Evolutionary conservation across 768 basidiomycete species (phyloP).

Genomic region (Grammothele lineata): DNA sequence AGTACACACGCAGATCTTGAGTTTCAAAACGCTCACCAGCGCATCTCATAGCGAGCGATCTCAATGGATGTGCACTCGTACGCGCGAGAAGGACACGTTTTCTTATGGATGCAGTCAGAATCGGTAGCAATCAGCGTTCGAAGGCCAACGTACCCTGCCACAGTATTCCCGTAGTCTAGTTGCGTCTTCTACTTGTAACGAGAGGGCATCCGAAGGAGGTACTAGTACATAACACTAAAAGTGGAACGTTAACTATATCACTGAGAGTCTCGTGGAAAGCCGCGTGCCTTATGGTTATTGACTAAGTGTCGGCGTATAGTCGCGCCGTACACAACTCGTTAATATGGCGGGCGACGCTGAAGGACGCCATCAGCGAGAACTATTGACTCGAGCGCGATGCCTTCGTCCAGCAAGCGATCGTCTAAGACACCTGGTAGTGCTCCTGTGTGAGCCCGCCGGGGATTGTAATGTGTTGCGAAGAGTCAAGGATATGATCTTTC

Average conservation of each 20-base stretch:
- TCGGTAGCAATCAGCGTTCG: too few species aligned
- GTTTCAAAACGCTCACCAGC: conserved; percentile 50
- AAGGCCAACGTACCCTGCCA: conserved; percentile 8
- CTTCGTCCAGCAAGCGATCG: conserved; percentile 94
- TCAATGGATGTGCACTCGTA: conserved; percentile 87
- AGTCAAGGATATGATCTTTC: conserved; percentile 90
- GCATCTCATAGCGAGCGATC: conserved; percentile 93
- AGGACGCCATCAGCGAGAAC: conserved; percentile 84
- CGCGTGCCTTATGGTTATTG: too few species aligned
- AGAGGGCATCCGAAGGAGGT: conserved; percentile 26
- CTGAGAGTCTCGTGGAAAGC: conserved; percentile 77
- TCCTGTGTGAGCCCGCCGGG: conserved; percentile 77
- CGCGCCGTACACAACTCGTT: conserved; percentile 69
- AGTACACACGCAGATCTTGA: neutral
- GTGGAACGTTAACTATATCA: conserved; percentile 1
- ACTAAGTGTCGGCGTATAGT: conserved; percentile 79
- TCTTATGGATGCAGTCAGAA: too few species aligned
- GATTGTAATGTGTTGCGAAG: conserved; percentile 84
- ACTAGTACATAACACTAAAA: conserved; percentile 24
- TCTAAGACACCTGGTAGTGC: conserved; percentile 77
- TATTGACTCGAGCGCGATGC: conserved; percentile 79
- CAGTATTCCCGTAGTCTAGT: conserved; percentile 16
- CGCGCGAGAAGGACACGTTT: conserved; percentile 60
- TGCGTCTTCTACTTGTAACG: conserved; percentile 29
- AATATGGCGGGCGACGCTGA: conserved; percentile 64